Conservation (phyloP, 2,329 filamentous ascomycete species). For the Cercospora canescens region DNA sequence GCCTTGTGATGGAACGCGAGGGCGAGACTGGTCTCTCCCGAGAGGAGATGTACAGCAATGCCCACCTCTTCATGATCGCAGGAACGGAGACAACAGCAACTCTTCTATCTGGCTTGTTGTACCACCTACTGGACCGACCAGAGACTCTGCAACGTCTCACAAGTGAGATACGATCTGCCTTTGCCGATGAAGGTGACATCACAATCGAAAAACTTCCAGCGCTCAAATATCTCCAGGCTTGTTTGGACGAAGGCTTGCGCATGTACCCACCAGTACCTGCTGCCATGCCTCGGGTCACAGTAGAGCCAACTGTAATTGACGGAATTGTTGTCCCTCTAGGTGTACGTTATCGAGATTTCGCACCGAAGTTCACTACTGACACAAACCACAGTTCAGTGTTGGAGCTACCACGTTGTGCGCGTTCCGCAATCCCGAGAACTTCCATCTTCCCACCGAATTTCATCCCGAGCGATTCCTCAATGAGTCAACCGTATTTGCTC, state of each 20-base stretch:
- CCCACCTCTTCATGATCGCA: constrained; percentile 1
- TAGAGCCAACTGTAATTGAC: neutral
- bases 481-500: neutral
- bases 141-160: constrained; percentile 1
- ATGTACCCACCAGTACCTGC: constrained; percentile 13
- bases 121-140: constrained; percentile 1
- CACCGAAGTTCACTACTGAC: neutral
- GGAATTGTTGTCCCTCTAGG: constrained; percentile 3
- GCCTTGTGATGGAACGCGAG: constrained; percentile 22
- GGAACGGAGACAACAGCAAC: constrained; percentile 6
- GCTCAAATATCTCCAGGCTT: constrained; percentile 1
- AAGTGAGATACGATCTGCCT: constrained; percentile 2
- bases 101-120: neutral
- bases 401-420: neutral
- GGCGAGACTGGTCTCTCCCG: constrained; percentile 12
- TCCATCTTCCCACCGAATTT: constrained; percentile 27
- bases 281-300: constrained; percentile 2
- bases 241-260: constrained; percentile 14
- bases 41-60: constrained; percentile 1
- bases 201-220: constrained; percentile 2
- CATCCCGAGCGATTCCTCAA: constrained; percentile 35
- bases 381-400: neutral
- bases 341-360: neutral
- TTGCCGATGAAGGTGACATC: constrained; percentile 1
- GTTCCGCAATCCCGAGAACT: constrained; percentile 14